Conservation (phyloP, 331 rosid genomes). For the Stylosanthes scabra region DNA sequence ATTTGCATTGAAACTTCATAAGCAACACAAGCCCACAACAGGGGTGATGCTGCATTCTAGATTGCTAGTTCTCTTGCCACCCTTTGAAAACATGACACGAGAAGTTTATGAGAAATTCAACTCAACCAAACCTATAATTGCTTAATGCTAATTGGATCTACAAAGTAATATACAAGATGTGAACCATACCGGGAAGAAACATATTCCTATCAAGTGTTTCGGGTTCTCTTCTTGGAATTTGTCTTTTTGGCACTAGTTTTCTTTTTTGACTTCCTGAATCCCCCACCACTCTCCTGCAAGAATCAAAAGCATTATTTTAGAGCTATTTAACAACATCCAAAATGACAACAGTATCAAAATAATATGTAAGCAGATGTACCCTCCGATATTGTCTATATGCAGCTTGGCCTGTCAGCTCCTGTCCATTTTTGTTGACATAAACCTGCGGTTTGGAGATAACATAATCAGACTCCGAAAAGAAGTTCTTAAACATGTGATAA, state of each 20-base stretch:
- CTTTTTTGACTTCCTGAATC: constrained; percentile 57
- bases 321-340: constrained; percentile 10
- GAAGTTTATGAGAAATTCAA: constrained; percentile 15
- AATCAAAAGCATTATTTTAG: constrained; percentile 36
- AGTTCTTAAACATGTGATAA: constrained; percentile 26
- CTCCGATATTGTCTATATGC: constrained; percentile 73
- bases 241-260: constrained; percentile 59
- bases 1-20: no score
- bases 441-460: constrained; percentile 55
- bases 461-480: constrained; percentile 35
- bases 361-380: constrained; percentile 48
- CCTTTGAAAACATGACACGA: constrained; percentile 7
- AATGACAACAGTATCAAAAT: constrained; percentile 22
- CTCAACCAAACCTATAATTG: constrained; percentile 11
- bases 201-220: constrained; percentile 9
- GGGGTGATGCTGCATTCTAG: no score
- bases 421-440: constrained; percentile 75
- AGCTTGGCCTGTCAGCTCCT: constrained; percentile 69
- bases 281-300: constrained; percentile 71
- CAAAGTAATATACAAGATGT: constrained; percentile 33
- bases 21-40: no score
- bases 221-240: constrained; percentile 53
- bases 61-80: constrained; percentile 22
- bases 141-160: constrained; percentile 19
- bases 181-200: constrained; percentile 13